A percentile compares a stretch with the other conserved stretches of the same genome.
phyloP scores from a whole-genome alignment of 169 alveolate species.

The Perkinsus olseni region DNA sequence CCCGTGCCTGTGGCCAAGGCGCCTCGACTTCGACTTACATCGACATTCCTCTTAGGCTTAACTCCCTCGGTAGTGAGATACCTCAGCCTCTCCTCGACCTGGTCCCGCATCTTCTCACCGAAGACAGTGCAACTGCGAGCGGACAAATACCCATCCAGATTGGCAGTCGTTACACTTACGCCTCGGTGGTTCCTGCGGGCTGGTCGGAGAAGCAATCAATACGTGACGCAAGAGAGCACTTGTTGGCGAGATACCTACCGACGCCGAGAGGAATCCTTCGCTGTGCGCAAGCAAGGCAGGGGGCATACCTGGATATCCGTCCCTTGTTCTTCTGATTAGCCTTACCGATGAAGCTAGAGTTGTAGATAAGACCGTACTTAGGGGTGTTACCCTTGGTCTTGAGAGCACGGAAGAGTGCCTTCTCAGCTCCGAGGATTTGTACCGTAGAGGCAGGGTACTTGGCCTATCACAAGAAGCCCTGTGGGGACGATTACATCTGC shows the following conservation, averaged over 20 bases:
- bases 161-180: neutral
- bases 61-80: conserved; percentile 61
- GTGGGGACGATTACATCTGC: neutral
- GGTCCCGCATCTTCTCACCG: conserved; percentile 84
- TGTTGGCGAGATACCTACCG: conserved; percentile 85
- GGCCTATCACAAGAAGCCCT: conserved; percentile 39
- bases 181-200: conserved; percentile 15
- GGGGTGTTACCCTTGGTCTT: conserved; percentile 96
- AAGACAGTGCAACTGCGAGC: conserved; percentile 55
- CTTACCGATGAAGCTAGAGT: conserved; percentile 90
- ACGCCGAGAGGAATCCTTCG: neutral
- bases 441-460: conserved; percentile 94
- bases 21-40: conserved; percentile 55
- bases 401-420: conserved; percentile 95
- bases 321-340: conserved; percentile 89
- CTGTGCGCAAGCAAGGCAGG: neutral
- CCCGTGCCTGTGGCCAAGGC: conserved; percentile 59
- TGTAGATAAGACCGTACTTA: conserved; percentile 94
- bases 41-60: neutral
- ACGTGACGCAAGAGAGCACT: conserved; percentile 96
- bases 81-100: conserved; percentile 87
- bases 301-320: neutral
- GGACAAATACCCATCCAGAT: neutral
- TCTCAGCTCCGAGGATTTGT: conserved; percentile 91
- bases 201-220: conserved; percentile 79